phyloP scores from a whole-genome alignment of 176 grass and related monocot genomes.

The Eragrostis curvula region DNA sequence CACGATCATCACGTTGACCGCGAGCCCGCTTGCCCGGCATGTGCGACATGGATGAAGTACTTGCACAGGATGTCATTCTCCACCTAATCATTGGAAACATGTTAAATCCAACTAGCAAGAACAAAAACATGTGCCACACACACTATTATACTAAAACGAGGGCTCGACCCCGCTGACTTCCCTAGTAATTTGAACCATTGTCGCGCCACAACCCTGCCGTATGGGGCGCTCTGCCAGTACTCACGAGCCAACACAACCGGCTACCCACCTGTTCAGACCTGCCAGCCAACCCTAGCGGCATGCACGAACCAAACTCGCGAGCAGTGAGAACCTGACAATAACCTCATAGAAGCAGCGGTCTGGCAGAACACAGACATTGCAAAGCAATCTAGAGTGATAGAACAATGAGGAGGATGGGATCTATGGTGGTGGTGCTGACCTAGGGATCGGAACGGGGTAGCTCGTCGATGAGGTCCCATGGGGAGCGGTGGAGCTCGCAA shows the following conservation, averaged over 20 bases:
- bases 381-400: background rate
- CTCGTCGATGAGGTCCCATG: slow-evolving; percentile 43
- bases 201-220: background rate
- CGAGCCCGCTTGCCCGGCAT: slow-evolving; percentile 29
- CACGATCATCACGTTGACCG: background rate
- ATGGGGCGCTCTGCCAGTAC: too few species aligned
- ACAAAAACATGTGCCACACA: background rate
- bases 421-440: background rate
- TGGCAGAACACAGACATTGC: background rate
- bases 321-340: too few species aligned
- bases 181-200: too few species aligned
- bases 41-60: slow-evolving; percentile 24
- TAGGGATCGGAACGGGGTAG: slow-evolving; percentile 35
- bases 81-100: slow-evolving; percentile 34
- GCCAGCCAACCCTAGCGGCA: slow-evolving; percentile 35
- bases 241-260: background rate
- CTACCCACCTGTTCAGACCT: background rate
- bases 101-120: background rate
- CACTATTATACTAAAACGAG: slow-evolving; percentile 15
- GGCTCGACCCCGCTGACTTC: slow-evolving; percentile 33
- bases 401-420: background rate
- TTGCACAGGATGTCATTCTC: slow-evolving; percentile 32
- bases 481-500: slow-evolving; percentile 40
- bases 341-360: background rate
- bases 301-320: slow-evolving; percentile 8